Conservation (phyloP, 768 basidiomycete genomes). For the Suillus weaverae region DNA sequence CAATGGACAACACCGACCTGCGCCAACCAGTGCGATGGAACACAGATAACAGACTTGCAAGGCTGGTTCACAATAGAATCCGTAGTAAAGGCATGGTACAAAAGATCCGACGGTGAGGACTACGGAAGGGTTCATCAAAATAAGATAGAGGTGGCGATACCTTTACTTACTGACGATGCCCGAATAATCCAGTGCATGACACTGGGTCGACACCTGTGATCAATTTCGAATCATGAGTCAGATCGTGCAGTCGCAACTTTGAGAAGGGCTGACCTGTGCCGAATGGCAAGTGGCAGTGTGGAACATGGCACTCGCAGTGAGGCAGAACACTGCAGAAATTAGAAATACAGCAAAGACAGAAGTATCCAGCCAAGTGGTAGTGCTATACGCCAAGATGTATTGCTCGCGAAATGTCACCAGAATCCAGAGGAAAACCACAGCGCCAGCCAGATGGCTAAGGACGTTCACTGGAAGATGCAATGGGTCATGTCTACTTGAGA, state of each 20-base stretch:
- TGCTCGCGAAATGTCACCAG: constrained; percentile 52
- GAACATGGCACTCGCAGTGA: constrained; percentile 68
- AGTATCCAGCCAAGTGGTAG: constrained; percentile 61
- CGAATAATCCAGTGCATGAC: constrained; percentile 71
- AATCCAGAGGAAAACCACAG: constrained; percentile 58
- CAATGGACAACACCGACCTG: constrained; percentile 46
- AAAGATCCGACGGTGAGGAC: constrained; percentile 78
- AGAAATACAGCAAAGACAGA: constrained; percentile 67
- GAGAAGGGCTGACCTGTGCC: constrained; percentile 45
- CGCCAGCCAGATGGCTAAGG: constrained; percentile 76
- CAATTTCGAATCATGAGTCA: constrained; percentile 4
- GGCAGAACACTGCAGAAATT: constrained; percentile 68
- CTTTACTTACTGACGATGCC: constrained; percentile 65
- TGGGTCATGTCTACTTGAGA: constrained; percentile 2
- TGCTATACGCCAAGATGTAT: constrained; percentile 51
- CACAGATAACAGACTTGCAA: constrained; percentile 56
- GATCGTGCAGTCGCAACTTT: neutral
- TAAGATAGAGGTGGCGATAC: constrained; percentile 5
- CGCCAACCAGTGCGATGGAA: constrained; percentile 51
- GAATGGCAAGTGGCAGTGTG: constrained; percentile 79
- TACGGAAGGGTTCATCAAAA: constrained; percentile 19
- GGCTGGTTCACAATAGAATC: constrained; percentile 65
- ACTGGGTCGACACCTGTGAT: constrained; percentile 54
- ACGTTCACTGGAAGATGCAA: constrained; percentile 67
- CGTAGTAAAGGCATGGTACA: constrained; percentile 75